phyloP scores from a whole-genome alignment of 345 rosid genomes.

The Pistacia vera region DNA sequence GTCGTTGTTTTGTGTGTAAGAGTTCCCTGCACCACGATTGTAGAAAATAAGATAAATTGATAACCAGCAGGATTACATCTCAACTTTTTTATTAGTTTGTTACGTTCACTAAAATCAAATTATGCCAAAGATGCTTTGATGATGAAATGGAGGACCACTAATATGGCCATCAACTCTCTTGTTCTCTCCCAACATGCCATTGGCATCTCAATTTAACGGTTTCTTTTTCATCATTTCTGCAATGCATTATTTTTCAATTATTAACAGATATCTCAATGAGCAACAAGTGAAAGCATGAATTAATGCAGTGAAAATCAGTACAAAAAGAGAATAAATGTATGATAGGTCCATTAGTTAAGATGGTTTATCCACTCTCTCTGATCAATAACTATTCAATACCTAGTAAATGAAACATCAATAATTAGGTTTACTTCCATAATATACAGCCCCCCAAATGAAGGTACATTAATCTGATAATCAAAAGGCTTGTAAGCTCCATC shows the following conservation, averaged over 20 bases:
- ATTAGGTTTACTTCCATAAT: neutral
- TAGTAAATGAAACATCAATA: neutral
- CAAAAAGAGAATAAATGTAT: neutral
- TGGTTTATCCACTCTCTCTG: neutral
- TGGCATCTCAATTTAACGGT: neutral
- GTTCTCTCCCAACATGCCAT: neutral
- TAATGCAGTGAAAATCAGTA: neutral
- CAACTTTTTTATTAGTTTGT: neutral
- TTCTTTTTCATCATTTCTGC: neutral
- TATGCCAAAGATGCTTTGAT: neutral
- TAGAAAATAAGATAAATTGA: constrained; percentile 9
- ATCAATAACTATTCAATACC: neutral
- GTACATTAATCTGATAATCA: neutral
- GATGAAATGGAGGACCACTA: neutral
- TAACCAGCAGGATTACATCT: neutral
- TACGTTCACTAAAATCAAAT: neutral
- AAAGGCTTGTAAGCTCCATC: neutral
- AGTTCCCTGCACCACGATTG: constrained; percentile 57
- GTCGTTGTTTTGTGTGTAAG: constrained; percentile 60
- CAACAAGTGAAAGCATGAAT: neutral
- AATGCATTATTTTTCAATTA: constrained; percentile 9
- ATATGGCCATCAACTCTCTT: neutral
- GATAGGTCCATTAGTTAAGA: neutral
- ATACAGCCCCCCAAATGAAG: neutral
- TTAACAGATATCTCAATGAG: neutral